A percentile compares a stretch with the other conserved stretches of the same genome.
These are phyloP conservation scores for Daldinia childiae DNA, from an alignment of 495 filamentous ascomycete species.

Conservation along the genomic window DNA sequence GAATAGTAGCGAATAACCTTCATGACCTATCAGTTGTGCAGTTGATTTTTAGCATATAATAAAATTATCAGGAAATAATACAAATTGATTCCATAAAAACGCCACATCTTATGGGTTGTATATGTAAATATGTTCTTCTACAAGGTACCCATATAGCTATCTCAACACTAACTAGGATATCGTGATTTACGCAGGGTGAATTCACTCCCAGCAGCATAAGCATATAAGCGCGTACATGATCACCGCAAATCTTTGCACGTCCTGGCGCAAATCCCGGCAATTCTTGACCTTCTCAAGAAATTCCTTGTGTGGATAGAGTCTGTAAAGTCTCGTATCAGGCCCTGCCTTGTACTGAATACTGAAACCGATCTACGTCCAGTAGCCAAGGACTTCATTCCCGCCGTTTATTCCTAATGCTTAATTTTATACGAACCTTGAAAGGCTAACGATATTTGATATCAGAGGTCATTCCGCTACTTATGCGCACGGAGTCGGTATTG, in stretches of 20 bases:
- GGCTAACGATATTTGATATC: background rate
- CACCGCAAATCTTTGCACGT: slow-evolving; percentile 24
- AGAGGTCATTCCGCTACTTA: background rate
- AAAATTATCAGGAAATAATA: background rate
- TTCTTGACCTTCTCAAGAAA: slow-evolving; percentile 23
- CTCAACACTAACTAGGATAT: background rate
- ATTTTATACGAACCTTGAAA: slow-evolving; percentile 9
- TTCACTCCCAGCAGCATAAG: background rate
- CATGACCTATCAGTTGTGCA: background rate
- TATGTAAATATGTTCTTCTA: too few species aligned
- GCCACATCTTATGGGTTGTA: background rate
- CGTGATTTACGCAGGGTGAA: background rate
- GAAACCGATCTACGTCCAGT: slow-evolving; percentile 32
- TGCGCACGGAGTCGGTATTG: slow-evolving; percentile 2
- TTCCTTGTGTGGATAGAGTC: slow-evolving; percentile 2
- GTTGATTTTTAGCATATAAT: background rate
- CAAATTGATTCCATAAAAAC: background rate
- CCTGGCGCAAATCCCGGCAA: slow-evolving; percentile 31
- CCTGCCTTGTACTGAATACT: slow-evolving; percentile 25
- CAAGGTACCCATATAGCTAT: too few species aligned
- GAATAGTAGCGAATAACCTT: background rate
- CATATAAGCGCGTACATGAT: slow-evolving; percentile 11
- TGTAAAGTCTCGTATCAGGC: slow-evolving; percentile 16
- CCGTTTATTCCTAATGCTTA: slow-evolving; percentile 2
- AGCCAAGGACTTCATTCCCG: background rate